Conservation (phyloP, 2,329 filamentous ascomycete genomes). For the Scorias spongiosa region DNA sequence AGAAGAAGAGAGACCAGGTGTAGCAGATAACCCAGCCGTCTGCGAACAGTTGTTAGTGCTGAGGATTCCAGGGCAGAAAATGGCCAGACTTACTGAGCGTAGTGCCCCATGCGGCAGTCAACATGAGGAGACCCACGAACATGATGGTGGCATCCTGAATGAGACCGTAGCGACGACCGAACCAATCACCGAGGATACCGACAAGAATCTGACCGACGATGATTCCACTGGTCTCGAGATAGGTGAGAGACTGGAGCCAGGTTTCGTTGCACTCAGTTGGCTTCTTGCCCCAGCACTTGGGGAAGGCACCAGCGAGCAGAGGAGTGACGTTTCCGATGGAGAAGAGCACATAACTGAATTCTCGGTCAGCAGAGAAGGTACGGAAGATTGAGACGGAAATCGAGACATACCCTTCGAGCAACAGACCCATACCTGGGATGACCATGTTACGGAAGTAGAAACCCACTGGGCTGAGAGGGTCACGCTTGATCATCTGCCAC, state of each 20-base stretch:
- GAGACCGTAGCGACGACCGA: conserved; percentile 85
- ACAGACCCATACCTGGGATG: conserved; percentile 78
- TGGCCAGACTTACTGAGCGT: conserved; percentile 34
- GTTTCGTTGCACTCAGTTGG: conserved; percentile 50
- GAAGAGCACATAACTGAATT: conserved; percentile 70
- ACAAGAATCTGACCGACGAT: conserved; percentile 86
- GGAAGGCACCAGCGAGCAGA: conserved; percentile 62
- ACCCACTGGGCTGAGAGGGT: conserved; percentile 67
- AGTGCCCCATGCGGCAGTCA: conserved; percentile 79
- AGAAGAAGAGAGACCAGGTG: conserved; percentile 86
- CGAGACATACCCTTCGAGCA: conserved; percentile 55
- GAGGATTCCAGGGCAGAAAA: too few relatives aligned
- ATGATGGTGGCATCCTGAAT: conserved; percentile 93
- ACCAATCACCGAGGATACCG: conserved; percentile 63
- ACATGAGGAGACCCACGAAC: conserved; percentile 82
- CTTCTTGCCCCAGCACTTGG: conserved; percentile 53
- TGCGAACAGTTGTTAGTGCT: conserved; percentile 4
- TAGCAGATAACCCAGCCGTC: conserved; percentile 98
- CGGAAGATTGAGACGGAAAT: neutral
- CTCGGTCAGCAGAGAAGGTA: neutral
- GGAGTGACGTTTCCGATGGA: conserved; percentile 88
- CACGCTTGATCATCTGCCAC: conserved; percentile 68
- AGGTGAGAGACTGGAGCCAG: conserved; percentile 74
- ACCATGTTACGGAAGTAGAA: conserved; percentile 88
- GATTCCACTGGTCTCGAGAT: conserved; percentile 87